Base-by-base conservation (phyloP, 805 yeast species). In the Nakazawaea ernobii region DNA sequence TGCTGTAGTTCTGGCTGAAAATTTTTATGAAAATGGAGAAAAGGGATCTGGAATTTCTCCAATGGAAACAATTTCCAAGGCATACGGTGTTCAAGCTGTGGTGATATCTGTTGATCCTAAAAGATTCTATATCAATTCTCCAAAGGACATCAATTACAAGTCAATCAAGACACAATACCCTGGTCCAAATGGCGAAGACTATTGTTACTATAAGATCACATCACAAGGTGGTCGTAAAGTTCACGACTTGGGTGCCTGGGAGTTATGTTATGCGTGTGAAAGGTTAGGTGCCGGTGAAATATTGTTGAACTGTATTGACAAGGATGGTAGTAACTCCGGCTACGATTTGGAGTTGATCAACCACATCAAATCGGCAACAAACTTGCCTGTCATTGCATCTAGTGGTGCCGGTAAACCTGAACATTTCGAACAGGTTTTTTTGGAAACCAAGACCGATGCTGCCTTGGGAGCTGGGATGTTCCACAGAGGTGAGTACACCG, bases 381-480 rank as follows among this genome's bases (percentile, higher is more conserved):
- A 71, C 1, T 85, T 95, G 42, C 99, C 99, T 0, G 97, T 94
- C 2, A 94, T 94, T 63, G 98, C 99, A 0, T 90, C 97, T 6
- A 84, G 95, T 52, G 99, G 99, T 47, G 99, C 99, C 6, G 99
- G 99, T 44, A 79, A 70, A 20, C 99, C 99, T 1, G 76, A 72
- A 43, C 98, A 94, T 67, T 94, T 94, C 62, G 80, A 79, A 53
- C 89, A 94, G 53, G 99, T 88, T 2, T 94, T 94, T 60, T 73
- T 71, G 40, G 72, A 83, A 39, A 90, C 97, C 13, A 73, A 77
- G 6, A 84, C 94, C 1, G 99, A 94, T 68, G 99, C 99, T 38
- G 98, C 99, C 14, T 74, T 94, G 36, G 99, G 99, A 35, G 99
- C 99, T 4, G 99, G 99, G 39, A 85, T 94, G 84, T 94, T 94